A percentile compares a stretch with the other conserved stretches of the same genome.
phyloP scores from a whole-genome alignment of 2,329 filamentous ascomycete species.

The Xylaria polymorpha region DNA sequence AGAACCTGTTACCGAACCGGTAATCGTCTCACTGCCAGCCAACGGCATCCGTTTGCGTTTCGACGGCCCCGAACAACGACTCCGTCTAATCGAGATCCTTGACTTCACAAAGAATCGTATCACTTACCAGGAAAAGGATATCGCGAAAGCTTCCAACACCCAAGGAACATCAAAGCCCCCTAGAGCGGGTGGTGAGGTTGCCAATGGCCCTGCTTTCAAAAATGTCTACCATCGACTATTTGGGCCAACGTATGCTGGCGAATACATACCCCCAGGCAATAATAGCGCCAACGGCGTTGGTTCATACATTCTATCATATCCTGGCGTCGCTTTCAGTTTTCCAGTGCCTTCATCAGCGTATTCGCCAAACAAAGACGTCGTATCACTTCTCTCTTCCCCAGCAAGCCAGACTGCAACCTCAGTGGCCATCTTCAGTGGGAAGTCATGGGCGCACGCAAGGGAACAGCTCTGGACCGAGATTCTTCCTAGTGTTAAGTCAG shows the following conservation, averaged over 20 bases:
- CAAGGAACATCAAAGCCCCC: slow-evolving; percentile 46
- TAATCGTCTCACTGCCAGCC: slow-evolving; percentile 79
- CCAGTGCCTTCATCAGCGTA: slow-evolving; percentile 79
- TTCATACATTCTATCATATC: slow-evolving; percentile 92
- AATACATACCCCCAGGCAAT: slow-evolving; percentile 78
- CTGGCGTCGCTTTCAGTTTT: slow-evolving; percentile 93
- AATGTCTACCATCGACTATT: slow-evolving; percentile 95
- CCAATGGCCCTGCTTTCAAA: slow-evolving; percentile 79
- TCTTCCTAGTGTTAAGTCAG: slow-evolving; percentile 78
- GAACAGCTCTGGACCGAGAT: slow-evolving; percentile 79
- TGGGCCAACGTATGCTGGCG: slow-evolving; percentile 91
- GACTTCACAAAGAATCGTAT: slow-evolving; percentile 90
- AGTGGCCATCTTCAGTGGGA: slow-evolving; percentile 91
- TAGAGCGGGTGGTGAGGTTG: slow-evolving; percentile 46
- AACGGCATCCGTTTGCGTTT: slow-evolving; percentile 94
- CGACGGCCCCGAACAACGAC: slow-evolving; percentile 89
- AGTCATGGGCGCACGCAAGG: slow-evolving; percentile 89
- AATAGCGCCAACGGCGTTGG: slow-evolving; percentile 66
- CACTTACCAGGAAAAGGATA: slow-evolving; percentile 73
- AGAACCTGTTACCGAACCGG: slow-evolving; percentile 78
- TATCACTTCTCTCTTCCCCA: slow-evolving; percentile 83
- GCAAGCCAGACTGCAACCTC: slow-evolving; percentile 80
- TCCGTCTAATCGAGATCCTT: slow-evolving; percentile 89
- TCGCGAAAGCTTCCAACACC: slow-evolving; percentile 71
- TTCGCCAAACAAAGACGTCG: slow-evolving; percentile 81